A percentile compares a stretch with the other conserved stretches of the same genome.
Conservation (phyloP, 192 early-diverging fungal genomes). For the Irineochytrium annulatum region DNA sequence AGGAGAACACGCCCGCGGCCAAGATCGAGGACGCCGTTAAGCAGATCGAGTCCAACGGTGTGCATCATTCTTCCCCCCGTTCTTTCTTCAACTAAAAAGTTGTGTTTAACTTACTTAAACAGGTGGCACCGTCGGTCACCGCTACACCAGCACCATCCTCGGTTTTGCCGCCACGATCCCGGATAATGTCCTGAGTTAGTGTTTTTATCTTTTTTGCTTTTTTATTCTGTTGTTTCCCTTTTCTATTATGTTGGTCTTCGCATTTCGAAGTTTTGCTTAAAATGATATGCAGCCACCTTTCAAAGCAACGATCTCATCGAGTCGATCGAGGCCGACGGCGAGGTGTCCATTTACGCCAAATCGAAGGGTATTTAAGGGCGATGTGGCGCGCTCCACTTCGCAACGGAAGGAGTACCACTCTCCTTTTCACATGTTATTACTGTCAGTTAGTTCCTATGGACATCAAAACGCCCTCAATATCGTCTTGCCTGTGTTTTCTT, state of each 20-base stretch:
- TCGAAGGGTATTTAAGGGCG: conserved; percentile 14
- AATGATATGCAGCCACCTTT: conserved; percentile 36
- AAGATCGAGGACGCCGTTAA: conserved; percentile 38
- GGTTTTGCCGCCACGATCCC: conserved; percentile 58
- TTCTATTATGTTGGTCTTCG: background rate
- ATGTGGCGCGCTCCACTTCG: too few species aligned
- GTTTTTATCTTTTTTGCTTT: background rate
- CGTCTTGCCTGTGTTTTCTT: too few species aligned
- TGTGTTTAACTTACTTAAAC: background rate
- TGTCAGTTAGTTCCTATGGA: too few species aligned
- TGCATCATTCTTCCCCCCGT: background rate
- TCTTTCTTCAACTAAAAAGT: background rate
- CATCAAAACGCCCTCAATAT: too few species aligned
- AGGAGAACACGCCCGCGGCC: conserved; percentile 36
- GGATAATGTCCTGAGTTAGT: conserved; percentile 43
- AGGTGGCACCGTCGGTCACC: conserved; percentile 47
- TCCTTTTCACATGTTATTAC: too few species aligned
- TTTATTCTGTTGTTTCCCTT: background rate
- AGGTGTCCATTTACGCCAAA: conserved; percentile 30
- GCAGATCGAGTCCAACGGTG: conserved; percentile 19
- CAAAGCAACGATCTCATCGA: conserved; percentile 35
- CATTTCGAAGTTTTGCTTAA: background rate
- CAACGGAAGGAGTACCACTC: too few species aligned
- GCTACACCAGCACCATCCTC: conserved; percentile 45
- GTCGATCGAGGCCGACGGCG: conserved; percentile 57